Base-by-base conservation (phyloP, 192 early-diverging fungal genomes). In the Podila clonocystis region DNA sequence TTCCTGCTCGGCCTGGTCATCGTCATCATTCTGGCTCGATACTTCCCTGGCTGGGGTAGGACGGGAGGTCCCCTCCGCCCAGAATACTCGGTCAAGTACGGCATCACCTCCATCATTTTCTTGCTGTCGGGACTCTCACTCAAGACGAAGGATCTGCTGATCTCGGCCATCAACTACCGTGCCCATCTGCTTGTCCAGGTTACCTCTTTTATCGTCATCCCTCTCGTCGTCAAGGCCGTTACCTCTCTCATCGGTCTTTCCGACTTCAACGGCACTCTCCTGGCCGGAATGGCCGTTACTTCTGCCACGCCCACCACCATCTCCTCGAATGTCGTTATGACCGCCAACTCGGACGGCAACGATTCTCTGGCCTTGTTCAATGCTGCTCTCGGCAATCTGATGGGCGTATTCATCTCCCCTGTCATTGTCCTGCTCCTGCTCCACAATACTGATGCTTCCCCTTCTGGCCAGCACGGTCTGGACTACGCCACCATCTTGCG, bases 281-380 rank as follows among this genome's bases (percentile, higher is more conserved):
- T 91, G 58, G 84, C 86, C 20, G 92, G 92, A 69, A 72, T 94
- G 50, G 84, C 92, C 15, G 88, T 94, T 64, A 86, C 88, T 50
- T 88, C 87, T 15, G 82, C 85, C 9, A 91, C 88, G 5, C 93
- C 93, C 0, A 94, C 93, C 1, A 94, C 93, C 8, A 89, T 94
- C 57, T 91, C 91, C 4, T 94, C 93, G 19, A 94, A 94, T 73
- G 91, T 91, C 9, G 86, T 94, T 65, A 94, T 94, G 93, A 94
- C 93, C 20, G 88, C 88, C 67, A 88, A 90, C 57, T 90, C 91
- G 34, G 58, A 70, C 24, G 93, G 93, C 24, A 91, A 88, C 64
- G 93, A 93, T 63, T 86, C 91, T 41, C 74, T 85, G 58, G 88
- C 93, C 30, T 61, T 92, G 29, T 89, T 89, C 69, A 92, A 91